Evolutionary conservation across 202 grass and related monocot genomes (phyloP).

Genomic region (Brachypodium distachyon): DNA sequence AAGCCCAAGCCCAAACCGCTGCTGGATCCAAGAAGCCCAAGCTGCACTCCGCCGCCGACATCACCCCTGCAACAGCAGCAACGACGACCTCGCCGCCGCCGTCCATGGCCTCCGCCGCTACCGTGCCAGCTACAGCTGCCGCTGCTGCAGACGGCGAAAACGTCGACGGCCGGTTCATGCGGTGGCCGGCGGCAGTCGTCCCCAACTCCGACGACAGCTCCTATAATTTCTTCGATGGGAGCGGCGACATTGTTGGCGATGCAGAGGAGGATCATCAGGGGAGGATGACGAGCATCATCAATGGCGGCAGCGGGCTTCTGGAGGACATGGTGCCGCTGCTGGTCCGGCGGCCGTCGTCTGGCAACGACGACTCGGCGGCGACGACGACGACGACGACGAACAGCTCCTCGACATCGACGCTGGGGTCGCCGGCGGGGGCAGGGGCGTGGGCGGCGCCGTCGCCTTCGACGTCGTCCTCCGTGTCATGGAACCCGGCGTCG

Average conservation of each 20-base stretch:
- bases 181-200: background rate
- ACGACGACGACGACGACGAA: background rate
- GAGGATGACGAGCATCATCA: background rate
- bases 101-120: no score
- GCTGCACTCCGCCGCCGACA: background rate
- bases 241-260: background rate
- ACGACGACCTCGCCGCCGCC: background rate
- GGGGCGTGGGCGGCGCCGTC: background rate
- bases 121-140: no score
- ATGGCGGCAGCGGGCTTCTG: slow-evolving; percentile 36
- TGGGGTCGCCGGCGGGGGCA: background rate
- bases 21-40: no score
- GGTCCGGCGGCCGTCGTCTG: slow-evolving; percentile 47
- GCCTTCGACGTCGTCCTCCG: slow-evolving; percentile 26
- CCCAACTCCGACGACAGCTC: background rate
- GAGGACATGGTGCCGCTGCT: slow-evolving; percentile 83
- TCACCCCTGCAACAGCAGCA: background rate
- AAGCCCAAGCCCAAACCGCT: no score
- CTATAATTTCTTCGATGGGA: background rate
- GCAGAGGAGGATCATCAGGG: background rate
- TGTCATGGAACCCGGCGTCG: slow-evolving; percentile 41
- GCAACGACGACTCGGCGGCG: background rate
- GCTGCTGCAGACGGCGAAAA: no score
- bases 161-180: background rate
- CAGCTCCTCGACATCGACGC: background rate